These are phyloP conservation scores for Nicotiana attenuata DNA, from an alignment of 257 asterid genomes.

Conservation along the genomic window DNA sequence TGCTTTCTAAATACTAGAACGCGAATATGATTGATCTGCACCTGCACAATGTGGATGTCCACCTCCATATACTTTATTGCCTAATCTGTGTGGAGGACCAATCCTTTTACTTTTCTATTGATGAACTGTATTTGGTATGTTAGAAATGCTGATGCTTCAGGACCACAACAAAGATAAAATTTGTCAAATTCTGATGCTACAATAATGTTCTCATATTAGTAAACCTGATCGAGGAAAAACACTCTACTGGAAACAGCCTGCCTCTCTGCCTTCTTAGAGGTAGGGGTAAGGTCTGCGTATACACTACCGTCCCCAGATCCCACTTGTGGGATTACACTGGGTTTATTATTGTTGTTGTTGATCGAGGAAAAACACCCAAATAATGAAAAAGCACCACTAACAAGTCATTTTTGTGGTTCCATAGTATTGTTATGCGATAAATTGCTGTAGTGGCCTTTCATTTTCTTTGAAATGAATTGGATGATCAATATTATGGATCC, in stretches of 20 bases:
- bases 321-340: no score
- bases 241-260: background rate
- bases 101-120: constrained; percentile 14
- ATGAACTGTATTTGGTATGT: constrained; percentile 1
- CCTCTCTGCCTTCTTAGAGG: no score
- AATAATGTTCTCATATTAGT: background rate
- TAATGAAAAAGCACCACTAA: background rate
- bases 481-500: background rate
- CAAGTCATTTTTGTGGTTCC: background rate
- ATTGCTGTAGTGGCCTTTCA: background rate
- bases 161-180: constrained; percentile 27
- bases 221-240: background rate
- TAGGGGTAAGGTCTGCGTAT: no score
- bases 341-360: background rate
- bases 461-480: background rate
- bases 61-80: background rate
- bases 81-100: constrained; percentile 1
- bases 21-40: constrained; percentile 4
- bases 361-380: background rate
- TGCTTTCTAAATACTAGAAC: constrained; percentile 5
- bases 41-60: constrained; percentile 10
- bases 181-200: background rate
- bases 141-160: constrained; percentile 17
- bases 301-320: no score
- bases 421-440: background rate